Conservation (phyloP, 805 yeast genomes). For the Starmerella floricola region DNA sequence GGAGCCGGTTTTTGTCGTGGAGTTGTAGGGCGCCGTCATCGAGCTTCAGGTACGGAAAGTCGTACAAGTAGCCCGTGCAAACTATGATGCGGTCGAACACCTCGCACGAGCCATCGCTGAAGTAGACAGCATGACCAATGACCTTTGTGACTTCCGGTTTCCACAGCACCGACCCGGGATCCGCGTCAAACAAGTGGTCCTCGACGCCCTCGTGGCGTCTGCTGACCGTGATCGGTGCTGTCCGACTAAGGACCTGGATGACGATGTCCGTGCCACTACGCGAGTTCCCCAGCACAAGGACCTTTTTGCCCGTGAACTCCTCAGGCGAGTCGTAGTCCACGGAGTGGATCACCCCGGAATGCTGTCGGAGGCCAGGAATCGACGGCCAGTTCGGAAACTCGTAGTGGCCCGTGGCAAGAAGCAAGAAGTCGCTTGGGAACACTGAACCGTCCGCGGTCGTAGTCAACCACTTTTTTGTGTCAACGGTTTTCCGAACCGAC, state of each 20-base stretch:
- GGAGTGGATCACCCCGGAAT: slow-evolving; percentile 38
- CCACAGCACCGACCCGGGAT: slow-evolving; percentile 31
- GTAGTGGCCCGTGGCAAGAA: slow-evolving; percentile 52
- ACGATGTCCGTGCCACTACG: slow-evolving; percentile 69
- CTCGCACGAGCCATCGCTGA: slow-evolving; percentile 37
- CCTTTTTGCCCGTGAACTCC: slow-evolving; percentile 34
- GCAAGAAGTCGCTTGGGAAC: slow-evolving; percentile 42
- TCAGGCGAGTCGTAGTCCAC: slow-evolving; percentile 41
- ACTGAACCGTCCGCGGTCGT: slow-evolving; percentile 4
- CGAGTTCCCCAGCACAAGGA: slow-evolving; percentile 58
- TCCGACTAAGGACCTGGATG: slow-evolving; percentile 40
- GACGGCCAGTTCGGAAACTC: slow-evolving; percentile 50
- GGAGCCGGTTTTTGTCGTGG: slow-evolving; percentile 33
- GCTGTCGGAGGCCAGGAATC: slow-evolving; percentile 33
- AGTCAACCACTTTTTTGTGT: slow-evolving; percentile 32
- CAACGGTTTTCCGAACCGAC: slow-evolving; percentile 31
- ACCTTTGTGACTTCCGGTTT: slow-evolving; percentile 24
- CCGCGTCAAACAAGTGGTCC: slow-evolving; percentile 28
- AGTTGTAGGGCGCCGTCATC: slow-evolving; percentile 4
- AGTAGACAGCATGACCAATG: slow-evolving; percentile 32
- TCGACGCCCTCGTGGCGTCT: slow-evolving; percentile 35
- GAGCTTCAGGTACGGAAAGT: slow-evolving; percentile 45
- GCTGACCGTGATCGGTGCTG: slow-evolving; percentile 38
- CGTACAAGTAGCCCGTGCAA: slow-evolving; percentile 64
- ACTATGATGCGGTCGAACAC: slow-evolving; percentile 49